These are phyloP conservation scores for Cyathus striatus DNA, from an alignment of 768 basidiomycete genomes.

Conservation along the genomic window DNA sequence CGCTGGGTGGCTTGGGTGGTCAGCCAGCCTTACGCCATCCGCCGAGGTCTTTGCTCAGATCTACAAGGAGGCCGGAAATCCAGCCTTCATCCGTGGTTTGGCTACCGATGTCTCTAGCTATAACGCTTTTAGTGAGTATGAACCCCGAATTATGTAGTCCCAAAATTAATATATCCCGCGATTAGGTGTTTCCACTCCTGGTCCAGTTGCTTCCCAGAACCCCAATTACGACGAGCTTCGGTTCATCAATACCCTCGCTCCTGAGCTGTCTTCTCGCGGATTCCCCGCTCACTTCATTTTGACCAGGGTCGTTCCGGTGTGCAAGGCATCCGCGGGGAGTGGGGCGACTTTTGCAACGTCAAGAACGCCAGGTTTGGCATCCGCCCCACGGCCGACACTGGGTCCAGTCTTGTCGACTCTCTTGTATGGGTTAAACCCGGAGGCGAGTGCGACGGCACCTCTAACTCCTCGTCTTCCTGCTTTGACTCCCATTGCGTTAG, in stretches of 20 bases:
- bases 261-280: slow-evolving; percentile 20
- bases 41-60: slow-evolving; percentile 19
- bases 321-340: slow-evolving; percentile 13
- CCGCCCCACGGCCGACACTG: slow-evolving; percentile 1
- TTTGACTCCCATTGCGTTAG: not conserved
- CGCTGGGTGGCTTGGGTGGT: slow-evolving; percentile 29
- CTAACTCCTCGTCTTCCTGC: not conserved
- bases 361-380: slow-evolving; percentile 18
- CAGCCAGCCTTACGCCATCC: slow-evolving; percentile 21
- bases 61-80: slow-evolving; percentile 18
- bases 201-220: slow-evolving; percentile 16
- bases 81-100: slow-evolving; percentile 23
- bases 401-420: slow-evolving; percentile 1
- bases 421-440: not conserved
- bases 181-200: slow-evolving; percentile 10
- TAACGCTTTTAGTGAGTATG: slow-evolving; percentile 18
- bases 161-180: not conserved
- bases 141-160: not conserved
- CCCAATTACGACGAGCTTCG: slow-evolving; percentile 24
- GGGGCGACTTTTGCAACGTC: slow-evolving; percentile 28
- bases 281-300: slow-evolving; percentile 29
- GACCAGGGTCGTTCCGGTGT: slow-evolving; percentile 28
- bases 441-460: not conserved
- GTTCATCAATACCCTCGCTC: slow-evolving; percentile 22
- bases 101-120: slow-evolving; percentile 28